Conservation (phyloP, 2,329 filamentous ascomycete species). For the Camillea tinctor region DNA sequence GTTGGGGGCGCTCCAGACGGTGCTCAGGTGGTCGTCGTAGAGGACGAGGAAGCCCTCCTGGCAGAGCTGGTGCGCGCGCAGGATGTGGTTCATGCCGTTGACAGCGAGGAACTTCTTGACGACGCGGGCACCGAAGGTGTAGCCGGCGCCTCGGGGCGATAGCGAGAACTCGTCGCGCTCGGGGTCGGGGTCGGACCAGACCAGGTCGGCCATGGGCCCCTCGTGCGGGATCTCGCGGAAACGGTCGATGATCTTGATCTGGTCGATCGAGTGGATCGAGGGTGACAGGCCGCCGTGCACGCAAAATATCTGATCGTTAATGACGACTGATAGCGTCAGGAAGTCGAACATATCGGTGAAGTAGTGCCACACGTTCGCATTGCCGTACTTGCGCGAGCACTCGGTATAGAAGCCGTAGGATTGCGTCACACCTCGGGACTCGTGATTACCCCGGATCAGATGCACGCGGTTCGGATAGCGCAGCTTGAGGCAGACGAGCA, state of each 20-base stretch:
- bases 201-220: conserved; percentile 97
- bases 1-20: conserved; percentile 97
- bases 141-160: conserved; percentile 88
- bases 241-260: conserved; percentile 99
- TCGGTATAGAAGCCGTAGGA: conserved; percentile 99
- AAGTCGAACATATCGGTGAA: conserved; percentile 99
- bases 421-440: conserved; percentile 95
- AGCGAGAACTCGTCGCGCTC: conserved; percentile 96
- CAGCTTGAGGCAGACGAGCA: conserved; percentile 94
- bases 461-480: conserved; percentile 95
- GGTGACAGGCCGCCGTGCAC: conserved; percentile 89
- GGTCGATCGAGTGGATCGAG: conserved; percentile 96
- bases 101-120: conserved; percentile 98
- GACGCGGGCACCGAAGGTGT: conserved; percentile 96
- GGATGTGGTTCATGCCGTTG: conserved; percentile 95
- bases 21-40: conserved; percentile 91
- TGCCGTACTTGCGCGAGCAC: conserved; percentile 96
- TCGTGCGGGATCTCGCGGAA: conserved; percentile 99
- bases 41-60: conserved; percentile 97
- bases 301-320: conserved; percentile 98
- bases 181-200: conserved; percentile 98
- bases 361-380: conserved; percentile 98
- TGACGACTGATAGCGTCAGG: conserved; percentile 92
- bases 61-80: conserved; percentile 96
- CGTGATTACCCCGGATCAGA: conserved; percentile 95